These are phyloP conservation scores for Niebla homalea DNA, from an alignment of 495 filamentous ascomycete genomes.

Conservation along the genomic window DNA sequence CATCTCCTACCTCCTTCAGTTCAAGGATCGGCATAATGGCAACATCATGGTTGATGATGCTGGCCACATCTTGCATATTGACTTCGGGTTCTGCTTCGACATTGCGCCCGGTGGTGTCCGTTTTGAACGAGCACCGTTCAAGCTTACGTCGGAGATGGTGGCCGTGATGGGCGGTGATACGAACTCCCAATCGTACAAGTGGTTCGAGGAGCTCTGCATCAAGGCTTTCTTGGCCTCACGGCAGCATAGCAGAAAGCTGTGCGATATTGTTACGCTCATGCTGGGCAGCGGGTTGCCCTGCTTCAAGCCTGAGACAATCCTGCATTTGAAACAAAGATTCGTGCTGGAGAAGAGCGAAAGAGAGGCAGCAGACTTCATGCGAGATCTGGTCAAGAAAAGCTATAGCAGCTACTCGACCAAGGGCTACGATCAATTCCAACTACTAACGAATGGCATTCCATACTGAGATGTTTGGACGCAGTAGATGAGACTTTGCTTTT, in stretches of 20 bases:
- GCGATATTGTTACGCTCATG: slow-evolving; percentile 85
- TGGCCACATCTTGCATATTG: slow-evolving; percentile 96
- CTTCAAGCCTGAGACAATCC: slow-evolving; percentile 93
- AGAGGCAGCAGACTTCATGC: slow-evolving; percentile 91
- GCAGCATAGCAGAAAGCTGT: slow-evolving; percentile 71
- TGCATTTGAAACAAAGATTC: slow-evolving; percentile 85
- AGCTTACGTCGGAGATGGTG: slow-evolving; percentile 93
- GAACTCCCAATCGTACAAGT: slow-evolving; percentile 75
- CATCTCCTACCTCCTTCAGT: slow-evolving; percentile 90
- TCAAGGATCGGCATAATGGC: slow-evolving; percentile 98
- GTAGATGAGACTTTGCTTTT: too few species aligned
- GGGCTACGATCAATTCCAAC: slow-evolving; percentile 92
- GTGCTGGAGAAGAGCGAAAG: slow-evolving; percentile 86
- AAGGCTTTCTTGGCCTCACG: slow-evolving; percentile 92
- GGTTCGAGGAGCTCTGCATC: slow-evolving; percentile 92
- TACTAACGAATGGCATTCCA: slow-evolving; percentile 94
- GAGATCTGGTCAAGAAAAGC: slow-evolving; percentile 73
- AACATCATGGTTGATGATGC: slow-evolving; percentile 99
- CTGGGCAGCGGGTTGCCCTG: slow-evolving; percentile 92
- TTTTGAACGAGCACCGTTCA: slow-evolving; percentile 97
- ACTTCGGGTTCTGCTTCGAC: slow-evolving; percentile 99
- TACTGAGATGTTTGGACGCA: slow-evolving; percentile 36
- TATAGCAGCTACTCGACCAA: slow-evolving; percentile 78
- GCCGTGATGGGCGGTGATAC: slow-evolving; percentile 89
- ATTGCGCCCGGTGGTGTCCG: slow-evolving; percentile 93